These are phyloP conservation scores for Phragmites australis DNA, from an alignment of 176 grass and related monocot species.

Conservation along the genomic window DNA sequence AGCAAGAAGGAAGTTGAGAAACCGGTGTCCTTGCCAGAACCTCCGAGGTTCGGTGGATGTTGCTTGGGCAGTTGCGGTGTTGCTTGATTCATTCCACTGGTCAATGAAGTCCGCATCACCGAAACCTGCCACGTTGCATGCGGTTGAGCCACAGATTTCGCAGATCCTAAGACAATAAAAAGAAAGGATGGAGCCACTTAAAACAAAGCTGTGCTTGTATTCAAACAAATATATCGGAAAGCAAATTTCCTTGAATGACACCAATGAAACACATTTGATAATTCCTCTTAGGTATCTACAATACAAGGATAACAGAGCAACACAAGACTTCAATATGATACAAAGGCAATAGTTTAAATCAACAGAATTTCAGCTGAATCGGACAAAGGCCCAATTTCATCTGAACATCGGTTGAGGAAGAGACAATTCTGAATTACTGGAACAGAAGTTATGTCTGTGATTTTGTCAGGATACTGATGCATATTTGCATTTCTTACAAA, in stretches of 20 bases:
- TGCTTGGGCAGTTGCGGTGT: conserved; percentile 3
- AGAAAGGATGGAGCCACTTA: conserved; percentile 13
- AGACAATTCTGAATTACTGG: not conserved
- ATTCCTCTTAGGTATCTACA: not conserved
- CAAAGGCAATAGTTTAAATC: not conserved
- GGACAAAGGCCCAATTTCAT: not conserved
- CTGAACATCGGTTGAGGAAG: not conserved
- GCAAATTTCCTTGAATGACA: conserved; percentile 1
- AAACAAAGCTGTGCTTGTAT: not conserved
- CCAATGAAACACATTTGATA: not conserved
- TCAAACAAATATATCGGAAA: not conserved
- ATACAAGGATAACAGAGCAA: not conserved
- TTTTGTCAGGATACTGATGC: not conserved
- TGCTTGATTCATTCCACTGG: conserved; percentile 76
- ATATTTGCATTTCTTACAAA: not conserved
- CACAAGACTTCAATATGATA: not conserved
- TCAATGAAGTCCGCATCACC: conserved; percentile 73
- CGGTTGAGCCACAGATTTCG: conserved; percentile 83
- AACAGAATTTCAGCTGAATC: not conserved
- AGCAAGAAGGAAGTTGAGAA: conserved; percentile 94
- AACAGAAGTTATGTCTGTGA: not conserved
- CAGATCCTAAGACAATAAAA: conserved; percentile 60
- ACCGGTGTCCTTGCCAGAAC: conserved; percentile 92
- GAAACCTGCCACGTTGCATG: conserved; percentile 78
- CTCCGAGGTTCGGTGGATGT: conserved; percentile 52